phyloP scores from a whole-genome alignment of 108 stramenopile species.

The Cyclotella sp. region DNA sequence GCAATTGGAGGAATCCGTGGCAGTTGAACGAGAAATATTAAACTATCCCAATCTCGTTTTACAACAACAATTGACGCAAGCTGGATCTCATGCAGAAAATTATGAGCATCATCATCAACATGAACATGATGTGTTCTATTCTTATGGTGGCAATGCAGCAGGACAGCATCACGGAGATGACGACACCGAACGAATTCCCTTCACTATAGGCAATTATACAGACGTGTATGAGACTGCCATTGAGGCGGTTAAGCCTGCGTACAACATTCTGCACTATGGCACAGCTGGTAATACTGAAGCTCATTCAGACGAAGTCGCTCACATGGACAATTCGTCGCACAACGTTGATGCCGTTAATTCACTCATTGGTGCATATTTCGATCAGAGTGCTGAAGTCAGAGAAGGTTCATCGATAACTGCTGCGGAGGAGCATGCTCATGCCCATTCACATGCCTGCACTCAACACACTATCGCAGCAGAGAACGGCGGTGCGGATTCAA shows the following conservation, averaged over 20 bases:
- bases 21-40: neutral
- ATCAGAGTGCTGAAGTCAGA: neutral
- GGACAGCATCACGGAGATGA: neutral
- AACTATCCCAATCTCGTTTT: constrained; percentile 2
- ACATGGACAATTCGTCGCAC: neutral
- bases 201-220: neutral
- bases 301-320: neutral
- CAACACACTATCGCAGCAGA: neutral
- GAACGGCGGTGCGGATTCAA: neutral
- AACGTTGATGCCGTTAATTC: neutral
- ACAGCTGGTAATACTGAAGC: neutral
- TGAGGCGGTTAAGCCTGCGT: constrained; percentile 3
- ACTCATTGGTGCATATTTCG: constrained; percentile 13
- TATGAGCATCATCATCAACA: constrained; percentile 14
- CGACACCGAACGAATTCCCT: neutral
- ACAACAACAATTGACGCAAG: neutral
- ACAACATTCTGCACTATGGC: constrained; percentile 4
- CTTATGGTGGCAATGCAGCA: neutral
- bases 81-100: constrained; percentile 1
- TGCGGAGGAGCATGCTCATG: neutral
- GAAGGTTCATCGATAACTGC: neutral
- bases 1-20: neutral
- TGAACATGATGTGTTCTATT: constrained; percentile 1
- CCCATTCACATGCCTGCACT: neutral
- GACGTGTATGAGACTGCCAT: constrained; percentile 10